Evolutionary conservation across 2,329 filamentous ascomycete genomes (phyloP), one percentile per base, ranked within the genome.

Genomic region (Paraconiothyrium brasiliense): DNA sequence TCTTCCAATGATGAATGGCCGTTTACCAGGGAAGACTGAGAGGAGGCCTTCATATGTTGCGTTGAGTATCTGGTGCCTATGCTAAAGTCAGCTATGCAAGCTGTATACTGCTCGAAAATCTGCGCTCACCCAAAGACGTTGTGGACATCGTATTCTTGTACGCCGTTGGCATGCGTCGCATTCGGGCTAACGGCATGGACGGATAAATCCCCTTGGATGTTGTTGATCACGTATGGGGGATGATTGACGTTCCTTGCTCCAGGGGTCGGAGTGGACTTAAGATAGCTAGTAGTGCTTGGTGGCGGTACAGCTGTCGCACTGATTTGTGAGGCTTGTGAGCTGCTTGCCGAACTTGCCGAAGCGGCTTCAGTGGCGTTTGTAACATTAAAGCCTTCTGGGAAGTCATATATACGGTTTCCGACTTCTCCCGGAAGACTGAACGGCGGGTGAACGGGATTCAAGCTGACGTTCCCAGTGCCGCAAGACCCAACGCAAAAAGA

Each of bases 1-100:
- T 16, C 93, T 89, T 0, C 90, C 91, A 70, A 97, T 93, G 72
- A 97, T 91, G 78, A 96, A 92, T 0, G 93, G 93, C 0, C 93
- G 88, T 75, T 91, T 91, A 14, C 80, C 83, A 0, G 90, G 87
- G 62, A 87, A 87, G 20, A 92, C 82, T 2, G 82, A 76, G 3
- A 89, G 80, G 35, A 95, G 85, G 60, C 88, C 91, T 50, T 90
- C 81, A 73, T 93, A 92, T 0, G 92, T 95, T 10, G 91, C 90
- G 62, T 91, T 90, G 59, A 93, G 82, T 66, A 94, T 91, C 74
- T 90, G 88, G 70, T 91, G 85, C 0, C 92, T 92, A 71, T 16
- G 9, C 11, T 10, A 11, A 27, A 32, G 43, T 57, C 32, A 61
- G 48, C 22, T 30, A 47, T 30, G 34, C 8, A 37, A 34, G 35